These are phyloP conservation scores for Juncus effusus DNA, from an alignment of 176 grass and related monocot genomes.

Conservation along the genomic window DNA sequence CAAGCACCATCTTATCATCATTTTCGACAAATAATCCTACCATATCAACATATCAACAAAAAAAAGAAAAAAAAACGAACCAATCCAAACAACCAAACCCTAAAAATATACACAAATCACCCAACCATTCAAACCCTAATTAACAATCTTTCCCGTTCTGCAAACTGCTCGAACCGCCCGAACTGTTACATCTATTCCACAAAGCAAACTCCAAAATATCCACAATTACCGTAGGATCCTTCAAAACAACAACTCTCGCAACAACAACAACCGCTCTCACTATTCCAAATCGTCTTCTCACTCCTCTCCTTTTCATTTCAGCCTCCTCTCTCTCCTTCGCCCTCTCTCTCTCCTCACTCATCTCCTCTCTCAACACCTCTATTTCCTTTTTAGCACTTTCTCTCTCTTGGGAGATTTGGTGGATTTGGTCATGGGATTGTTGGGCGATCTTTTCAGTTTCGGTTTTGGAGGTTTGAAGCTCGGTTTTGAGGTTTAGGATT, in stretches of 20 bases:
- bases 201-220: conserved; percentile 28
- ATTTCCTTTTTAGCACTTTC: conserved; percentile 21
- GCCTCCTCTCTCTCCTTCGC: conserved; percentile 11
- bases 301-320: neutral
- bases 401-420: conserved; percentile 17
- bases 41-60: too few species aligned
- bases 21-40: too few species aligned
- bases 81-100: neutral
- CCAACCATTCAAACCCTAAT: neutral
- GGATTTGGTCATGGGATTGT: conserved; percentile 20
- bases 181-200: conserved; percentile 2
- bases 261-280: conserved; percentile 24
- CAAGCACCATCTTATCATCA: too few species aligned
- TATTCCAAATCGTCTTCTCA: neutral
- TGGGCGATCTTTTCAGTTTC: conserved; percentile 18
- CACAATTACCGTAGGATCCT: conserved; percentile 27
- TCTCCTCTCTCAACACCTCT: conserved; percentile 14
- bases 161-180: neutral
- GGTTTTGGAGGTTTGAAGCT: conserved; percentile 7
- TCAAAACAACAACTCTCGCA: conserved; percentile 18
- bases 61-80: too few species aligned
- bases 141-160: conserved; percentile 18
- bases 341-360: conserved; percentile 15
- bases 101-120: conserved; percentile 12
- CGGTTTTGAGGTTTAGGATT: conserved; percentile 18